Evolutionary conservation across 31 red algal species (phyloP), one percentile per base, ranked within the genome.

Genomic region (Asparagopsis taxiformis): DNA sequence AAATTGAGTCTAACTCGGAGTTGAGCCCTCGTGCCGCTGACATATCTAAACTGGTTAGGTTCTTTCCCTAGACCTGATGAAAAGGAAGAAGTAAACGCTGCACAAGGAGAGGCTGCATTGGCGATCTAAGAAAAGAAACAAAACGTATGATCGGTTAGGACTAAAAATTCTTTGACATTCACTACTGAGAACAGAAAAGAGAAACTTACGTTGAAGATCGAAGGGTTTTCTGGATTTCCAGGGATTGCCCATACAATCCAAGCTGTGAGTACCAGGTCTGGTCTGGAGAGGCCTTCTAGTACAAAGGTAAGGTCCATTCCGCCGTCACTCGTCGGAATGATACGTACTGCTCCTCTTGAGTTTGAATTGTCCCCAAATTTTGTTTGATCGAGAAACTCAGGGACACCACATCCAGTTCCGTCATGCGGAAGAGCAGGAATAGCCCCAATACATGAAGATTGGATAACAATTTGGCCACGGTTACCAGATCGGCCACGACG

Each of bases 401-500:
- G 51, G 28, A 19, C 51, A 55, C 28, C 51, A 11, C 28, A 11
- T 43, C 64, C 64, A 21, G 34, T 21, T 5, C 41, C 64, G 20
- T 68, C 30, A 31, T 62, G 59, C 7, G 59, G 59, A 6, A 34
- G 19, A 16, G 34, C 59, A 30, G 59, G 59, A n/a, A 62, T 21
- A 5, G 59, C 26, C 26, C n/a, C 19, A 62, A 30, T 30, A 16
- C 59, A 62, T 16, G 23, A 17, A 30, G n/a, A 4, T 17, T 34
- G 17, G 22, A 62, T 28, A 24, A 55, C 52, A 7, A 55, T 24
- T 11, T n/a, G n/a, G n/a, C n/a, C n/a, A n/a, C n/a, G n/a, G n/a
- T n/a, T n/a, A n/a, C n/a, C n/a, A n/a, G n/a, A n/a, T n/a, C n/a
- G n/a, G n/a, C n/a, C n/a, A n/a, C n/a, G n/a, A n/a, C n/a, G n/a